phyloP scores from a whole-genome alignment of 2,329 filamentous ascomycete genomes.

The Ophiostoma montium region DNA sequence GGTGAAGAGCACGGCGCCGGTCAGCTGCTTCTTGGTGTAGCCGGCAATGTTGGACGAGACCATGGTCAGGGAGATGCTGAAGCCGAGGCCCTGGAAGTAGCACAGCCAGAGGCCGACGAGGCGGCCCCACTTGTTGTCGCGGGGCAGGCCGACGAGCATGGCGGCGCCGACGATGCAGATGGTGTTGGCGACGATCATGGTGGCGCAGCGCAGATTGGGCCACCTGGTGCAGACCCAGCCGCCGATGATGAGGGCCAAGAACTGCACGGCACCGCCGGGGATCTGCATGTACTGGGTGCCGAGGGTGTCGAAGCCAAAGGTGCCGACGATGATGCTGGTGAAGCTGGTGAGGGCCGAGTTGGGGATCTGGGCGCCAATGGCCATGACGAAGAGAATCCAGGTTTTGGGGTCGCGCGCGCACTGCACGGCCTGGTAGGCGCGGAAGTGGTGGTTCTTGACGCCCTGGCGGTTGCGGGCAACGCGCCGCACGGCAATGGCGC shows the following conservation, averaged over 20 bases:
- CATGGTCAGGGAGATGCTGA: constrained; percentile 38
- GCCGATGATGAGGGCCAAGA: constrained; percentile 34
- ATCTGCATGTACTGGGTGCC: constrained; percentile 32
- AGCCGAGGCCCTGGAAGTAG: constrained; percentile 20
- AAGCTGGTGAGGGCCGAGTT: constrained; percentile 25
- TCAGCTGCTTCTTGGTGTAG: constrained; percentile 41
- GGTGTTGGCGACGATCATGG: constrained; percentile 40
- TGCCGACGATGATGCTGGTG: constrained; percentile 20
- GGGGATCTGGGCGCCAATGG: constrained; percentile 13
- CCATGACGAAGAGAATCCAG: constrained; percentile 36
- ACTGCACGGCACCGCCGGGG: constrained; percentile 43
- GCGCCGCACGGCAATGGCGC: constrained; percentile 38
- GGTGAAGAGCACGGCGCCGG: constrained; percentile 34
- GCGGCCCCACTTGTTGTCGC: constrained; percentile 36
- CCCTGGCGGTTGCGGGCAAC: constrained; percentile 43
- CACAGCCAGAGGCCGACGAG: constrained; percentile 40
- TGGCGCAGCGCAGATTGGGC: constrained; percentile 36
- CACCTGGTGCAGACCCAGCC: constrained; percentile 37
- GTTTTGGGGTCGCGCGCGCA: constrained; percentile 44
- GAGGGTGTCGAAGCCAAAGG: constrained; percentile 19
- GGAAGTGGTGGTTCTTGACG: constrained; percentile 41
- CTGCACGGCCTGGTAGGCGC: constrained; percentile 40
- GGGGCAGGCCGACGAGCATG: constrained; percentile 33
- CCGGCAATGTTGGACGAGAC: constrained; percentile 38
- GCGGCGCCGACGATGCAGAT: constrained; percentile 40